Evolutionary conservation across 2,329 filamentous ascomycete genomes (phyloP), one percentile per base, ranked within the genome.

Genomic region (Microcera coccophila): DNA sequence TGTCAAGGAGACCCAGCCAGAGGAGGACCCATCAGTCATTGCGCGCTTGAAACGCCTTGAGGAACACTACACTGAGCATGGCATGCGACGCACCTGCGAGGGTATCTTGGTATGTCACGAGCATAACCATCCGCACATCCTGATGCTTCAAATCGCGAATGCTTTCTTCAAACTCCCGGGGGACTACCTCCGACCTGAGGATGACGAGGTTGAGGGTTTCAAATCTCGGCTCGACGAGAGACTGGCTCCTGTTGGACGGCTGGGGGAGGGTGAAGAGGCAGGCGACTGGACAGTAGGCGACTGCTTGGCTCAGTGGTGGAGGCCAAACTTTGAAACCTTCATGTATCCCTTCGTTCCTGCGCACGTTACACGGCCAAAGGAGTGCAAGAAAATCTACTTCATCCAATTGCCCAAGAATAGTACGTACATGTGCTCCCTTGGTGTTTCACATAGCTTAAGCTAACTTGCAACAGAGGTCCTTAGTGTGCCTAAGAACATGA

Each of bases 401-500:
- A 95, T 98, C 53, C 88, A 95, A 65, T 74, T 98, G 20, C 93
- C 93, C 0, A 82, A 90, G 66, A 90, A 85, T 57, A 97, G 90
- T 95, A 77, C 15, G 55, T 22, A 44, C 35, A n/a, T 16, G 18
- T 9, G 5, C 18, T 4, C 20, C 18, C 11, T 7, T 29, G 19
- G 37, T 20, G 7, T 9, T 36, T 17, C 26, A 20, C 2, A 10
- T 17, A 14, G 39, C 41, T 17, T 42, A 24, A 17, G 34, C 38
- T 41, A 33, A 48, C 40, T 38, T 24, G 22, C 20, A 21, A 42
- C 64, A 95, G 90, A 96, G 72, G 87, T 97, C 12, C 78, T 98
- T 33, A 94, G 87, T 60, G 93, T 98, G 8, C 93, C 93, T 0
- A 98, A 98, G 73, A 98, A 98, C 70, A 97, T 98, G 93, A 98